Percentiles rank a stretch among this genome's conserved stretches.
These are phyloP conservation scores for Hypsizygus marmoreus DNA, from an alignment of 768 basidiomycete species.

Conservation along the genomic window DNA sequence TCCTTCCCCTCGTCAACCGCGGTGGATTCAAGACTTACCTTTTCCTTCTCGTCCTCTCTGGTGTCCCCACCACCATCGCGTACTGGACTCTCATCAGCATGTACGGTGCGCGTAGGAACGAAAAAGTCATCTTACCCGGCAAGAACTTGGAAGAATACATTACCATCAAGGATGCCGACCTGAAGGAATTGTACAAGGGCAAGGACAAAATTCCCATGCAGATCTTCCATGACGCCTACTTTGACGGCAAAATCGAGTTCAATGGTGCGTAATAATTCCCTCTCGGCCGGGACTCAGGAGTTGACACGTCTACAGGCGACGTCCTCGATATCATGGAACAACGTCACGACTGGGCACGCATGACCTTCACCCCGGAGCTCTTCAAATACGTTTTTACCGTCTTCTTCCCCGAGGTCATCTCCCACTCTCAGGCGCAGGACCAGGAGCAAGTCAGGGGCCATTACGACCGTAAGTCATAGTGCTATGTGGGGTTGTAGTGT, in stretches of 20 bases:
- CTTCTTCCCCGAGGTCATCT: constrained; percentile 90
- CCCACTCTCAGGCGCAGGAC: constrained; percentile 90
- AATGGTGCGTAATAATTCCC: constrained; percentile 61
- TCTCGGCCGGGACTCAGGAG: constrained; percentile 1
- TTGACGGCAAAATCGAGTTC: constrained; percentile 94
- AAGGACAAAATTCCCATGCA: constrained; percentile 97
- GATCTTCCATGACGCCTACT: constrained; percentile 95
- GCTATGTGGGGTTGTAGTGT: constrained; percentile 6
- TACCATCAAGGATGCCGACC: constrained; percentile 80
- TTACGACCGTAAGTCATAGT: constrained; percentile 75
- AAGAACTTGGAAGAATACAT: constrained; percentile 90
- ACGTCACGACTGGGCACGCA: constrained; percentile 93
- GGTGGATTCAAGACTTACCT: constrained; percentile 87
- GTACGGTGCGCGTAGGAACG: constrained; percentile 79
- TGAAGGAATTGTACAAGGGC: constrained; percentile 78
- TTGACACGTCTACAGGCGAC: constrained; percentile 60
- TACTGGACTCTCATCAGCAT: constrained; percentile 92
- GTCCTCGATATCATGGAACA: constrained; percentile 92
- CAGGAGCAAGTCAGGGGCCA: constrained; percentile 94
- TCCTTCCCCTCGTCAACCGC: constrained; percentile 79
- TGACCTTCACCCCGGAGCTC: constrained; percentile 86
- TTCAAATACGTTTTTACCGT: constrained; percentile 91
- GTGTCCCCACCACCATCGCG: constrained; percentile 72
- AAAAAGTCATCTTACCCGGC: constrained; percentile 82
- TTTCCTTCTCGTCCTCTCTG: constrained; percentile 74